Base-by-base conservation (phyloP, 2,329 filamentous ascomycete genomes). In the Stachybotrys echinatus region DNA sequence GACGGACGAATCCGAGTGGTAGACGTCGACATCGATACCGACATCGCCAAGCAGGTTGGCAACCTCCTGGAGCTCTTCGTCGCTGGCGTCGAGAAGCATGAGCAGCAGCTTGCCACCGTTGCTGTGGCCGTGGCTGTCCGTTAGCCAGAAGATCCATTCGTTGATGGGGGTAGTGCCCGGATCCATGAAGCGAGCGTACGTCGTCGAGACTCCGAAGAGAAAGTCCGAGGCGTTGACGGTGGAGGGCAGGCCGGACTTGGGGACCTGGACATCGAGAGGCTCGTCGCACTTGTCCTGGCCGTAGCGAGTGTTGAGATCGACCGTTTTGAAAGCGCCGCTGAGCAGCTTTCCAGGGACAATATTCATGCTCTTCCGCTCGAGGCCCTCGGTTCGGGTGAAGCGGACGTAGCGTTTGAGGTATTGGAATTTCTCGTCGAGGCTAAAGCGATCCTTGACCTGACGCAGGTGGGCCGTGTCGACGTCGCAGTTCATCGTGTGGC, bases 61-160 rank as follows among this genome's bases (percentile, higher is more conserved):
- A 2, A 76, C 75, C 40, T 78, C 70, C 31, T 74, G 65, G 6
- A 82, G 71, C 61, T 82, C 70, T 23, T 73, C 68, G 44, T 77
- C 71, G 6, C 67, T 73, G 10, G 79, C 79, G 53, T 79, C 77
- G 14, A 81, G 60, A 2, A 83, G 71, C 58, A 80, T 69, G 5
- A 82, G 66, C 12, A 83, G 61, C 50, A 83, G 66, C 61, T 81
- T 80, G 42, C 73, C 79, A 18, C 79, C 79, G 54, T 83, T 83
- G 27, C 77, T 78, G 48, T 71, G 66, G 42, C 79, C 78, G 45
- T 72, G 71, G 51, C 76, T 74, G 58, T 83, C 76, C 3, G 79
- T 82, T 52, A 83, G 68, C 79, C 79, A 83, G 62, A 77, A 81
- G 5, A 75, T 72, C 80, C 80, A 83, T 60, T 83, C 79, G 53